Percentiles rank a stretch among this genome's conserved stretches.
These are phyloP conservation scores for Rhodotorula paludigena DNA, from an alignment of 768 basidiomycete genomes.

Conservation along the genomic window DNA sequence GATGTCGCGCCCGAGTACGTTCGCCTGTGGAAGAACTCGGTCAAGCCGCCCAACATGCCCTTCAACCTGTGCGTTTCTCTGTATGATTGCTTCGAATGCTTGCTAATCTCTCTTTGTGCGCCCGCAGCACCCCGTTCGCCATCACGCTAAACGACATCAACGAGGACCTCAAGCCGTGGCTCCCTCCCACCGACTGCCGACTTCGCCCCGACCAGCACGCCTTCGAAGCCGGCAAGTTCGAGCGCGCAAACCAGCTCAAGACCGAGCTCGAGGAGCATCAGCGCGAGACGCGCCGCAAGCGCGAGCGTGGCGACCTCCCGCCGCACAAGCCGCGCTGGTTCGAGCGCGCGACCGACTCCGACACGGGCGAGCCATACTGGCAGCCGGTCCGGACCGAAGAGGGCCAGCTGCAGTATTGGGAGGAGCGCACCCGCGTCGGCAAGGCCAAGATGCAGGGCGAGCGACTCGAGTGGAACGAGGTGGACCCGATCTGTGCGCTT, in stretches of 20 bases:
- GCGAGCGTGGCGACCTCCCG: slow-evolving; percentile 69
- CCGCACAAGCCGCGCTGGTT: slow-evolving; percentile 86
- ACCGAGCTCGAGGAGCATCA: slow-evolving; percentile 77
- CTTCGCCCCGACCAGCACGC: slow-evolving; percentile 88
- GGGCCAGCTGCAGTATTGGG: slow-evolving; percentile 71
- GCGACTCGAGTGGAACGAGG: slow-evolving; percentile 58
- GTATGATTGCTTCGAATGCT: not conserved
- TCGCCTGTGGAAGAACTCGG: slow-evolving; percentile 87
- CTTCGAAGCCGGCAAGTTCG: slow-evolving; percentile 83
- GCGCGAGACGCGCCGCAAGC: slow-evolving; percentile 61
- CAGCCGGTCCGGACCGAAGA: slow-evolving; percentile 57
- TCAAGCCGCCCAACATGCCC: slow-evolving; percentile 66
- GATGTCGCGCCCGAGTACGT: slow-evolving; percentile 63
- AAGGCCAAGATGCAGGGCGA: slow-evolving; percentile 45
- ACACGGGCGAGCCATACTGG: slow-evolving; percentile 89
- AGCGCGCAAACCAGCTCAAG: slow-evolving; percentile 69
- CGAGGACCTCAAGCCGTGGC: slow-evolving; percentile 60
- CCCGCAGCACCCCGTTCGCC: slow-evolving; percentile 68
- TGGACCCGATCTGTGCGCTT: slow-evolving; percentile 62
- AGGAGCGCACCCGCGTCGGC: slow-evolving; percentile 65
- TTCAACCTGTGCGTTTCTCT: slow-evolving; percentile 63
- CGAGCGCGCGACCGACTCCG: slow-evolving; percentile 68
- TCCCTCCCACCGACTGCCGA: slow-evolving; percentile 88
- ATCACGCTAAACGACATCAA: slow-evolving; percentile 88
- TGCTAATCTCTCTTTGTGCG: not conserved